Percentiles rank a stretch among this genome's conserved stretches.
Evolutionary conservation across 768 basidiomycete genomes (phyloP).

Genomic region (Suillus discolor): DNA sequence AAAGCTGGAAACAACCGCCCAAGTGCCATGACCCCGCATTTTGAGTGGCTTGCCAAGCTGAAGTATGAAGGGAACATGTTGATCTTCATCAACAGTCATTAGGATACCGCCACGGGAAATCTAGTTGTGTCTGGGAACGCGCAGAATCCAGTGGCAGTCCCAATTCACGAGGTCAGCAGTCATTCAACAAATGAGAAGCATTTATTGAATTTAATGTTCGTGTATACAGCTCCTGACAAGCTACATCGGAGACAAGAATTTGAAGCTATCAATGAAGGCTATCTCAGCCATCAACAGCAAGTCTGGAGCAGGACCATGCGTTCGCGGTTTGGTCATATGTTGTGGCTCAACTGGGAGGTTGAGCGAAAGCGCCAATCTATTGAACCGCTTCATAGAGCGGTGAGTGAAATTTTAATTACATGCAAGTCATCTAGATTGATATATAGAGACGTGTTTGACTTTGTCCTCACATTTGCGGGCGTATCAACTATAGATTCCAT

Average conservation of each 20-base stretch:
- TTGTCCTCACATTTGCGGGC: slow-evolving; percentile 2
- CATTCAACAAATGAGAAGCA: too few species aligned
- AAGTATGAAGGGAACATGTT: neutral
- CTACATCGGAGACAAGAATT: neutral
- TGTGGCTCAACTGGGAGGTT: neutral
- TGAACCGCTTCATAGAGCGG: too few species aligned
- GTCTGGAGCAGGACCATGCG: neutral
- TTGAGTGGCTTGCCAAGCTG: neutral
- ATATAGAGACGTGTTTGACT: neutral
- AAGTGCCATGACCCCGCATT: neutral
- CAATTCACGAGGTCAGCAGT: neutral
- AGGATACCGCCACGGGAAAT: neutral
- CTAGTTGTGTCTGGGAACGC: neutral
- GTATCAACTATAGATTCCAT: neutral
- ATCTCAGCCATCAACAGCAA: neutral
- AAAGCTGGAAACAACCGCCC: neutral
- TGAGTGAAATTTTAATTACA: too few species aligned
- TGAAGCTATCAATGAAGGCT: neutral
- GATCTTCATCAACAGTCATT: neutral
- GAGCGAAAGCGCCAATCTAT: too few species aligned
- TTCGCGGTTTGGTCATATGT: neutral
- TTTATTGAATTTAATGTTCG: too few species aligned
- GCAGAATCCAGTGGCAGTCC: too few species aligned
- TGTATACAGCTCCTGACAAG: neutral
- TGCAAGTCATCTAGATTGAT: too few species aligned